phyloP scores from a whole-genome alignment of 352 stramenopile species.

The Globisporangium nodosum region DNA sequence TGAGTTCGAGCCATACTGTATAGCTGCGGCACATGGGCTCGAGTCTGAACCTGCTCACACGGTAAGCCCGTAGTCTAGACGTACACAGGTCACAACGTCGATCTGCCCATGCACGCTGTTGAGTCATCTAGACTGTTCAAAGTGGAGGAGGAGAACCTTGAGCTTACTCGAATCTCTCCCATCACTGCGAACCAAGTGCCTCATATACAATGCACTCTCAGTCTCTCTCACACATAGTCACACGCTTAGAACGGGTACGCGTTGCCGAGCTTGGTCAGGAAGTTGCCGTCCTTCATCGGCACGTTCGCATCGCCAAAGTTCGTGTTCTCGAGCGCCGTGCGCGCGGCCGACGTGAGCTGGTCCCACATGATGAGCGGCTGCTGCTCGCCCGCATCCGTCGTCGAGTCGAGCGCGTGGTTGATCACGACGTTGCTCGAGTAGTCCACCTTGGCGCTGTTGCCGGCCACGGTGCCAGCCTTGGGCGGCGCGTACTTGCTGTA shows the following conservation, averaged over 20 bases:
- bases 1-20: too few species aligned
- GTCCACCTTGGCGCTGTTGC: conserved; percentile 18
- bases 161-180: too few species aligned
- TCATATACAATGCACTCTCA: too few species aligned
- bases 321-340: conserved; percentile 13
- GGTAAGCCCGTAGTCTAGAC: too few species aligned
- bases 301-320: conserved; percentile 14
- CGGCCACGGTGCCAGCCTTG: conserved; percentile 15
- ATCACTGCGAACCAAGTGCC: too few species aligned
- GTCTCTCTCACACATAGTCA: not conserved
- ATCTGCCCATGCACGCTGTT: too few species aligned
- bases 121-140: too few species aligned
- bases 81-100: too few species aligned
- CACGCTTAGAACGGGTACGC: conserved; percentile 6
- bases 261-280: conserved; percentile 18
- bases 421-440: conserved; percentile 7
- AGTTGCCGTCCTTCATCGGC: conserved; percentile 25
- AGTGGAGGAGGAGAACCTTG: too few species aligned
- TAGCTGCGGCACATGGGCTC: too few species aligned
- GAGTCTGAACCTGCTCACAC: too few species aligned
- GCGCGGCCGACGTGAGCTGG: conserved; percentile 9
- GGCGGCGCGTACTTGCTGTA: conserved; percentile 18
- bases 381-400: conserved; percentile 9
- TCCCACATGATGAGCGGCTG: conserved; percentile 12
- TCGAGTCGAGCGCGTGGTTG: conserved; percentile 12